Base-by-base conservation (phyloP, 345 rosid genomes). In the Durio zibethinus region DNA sequence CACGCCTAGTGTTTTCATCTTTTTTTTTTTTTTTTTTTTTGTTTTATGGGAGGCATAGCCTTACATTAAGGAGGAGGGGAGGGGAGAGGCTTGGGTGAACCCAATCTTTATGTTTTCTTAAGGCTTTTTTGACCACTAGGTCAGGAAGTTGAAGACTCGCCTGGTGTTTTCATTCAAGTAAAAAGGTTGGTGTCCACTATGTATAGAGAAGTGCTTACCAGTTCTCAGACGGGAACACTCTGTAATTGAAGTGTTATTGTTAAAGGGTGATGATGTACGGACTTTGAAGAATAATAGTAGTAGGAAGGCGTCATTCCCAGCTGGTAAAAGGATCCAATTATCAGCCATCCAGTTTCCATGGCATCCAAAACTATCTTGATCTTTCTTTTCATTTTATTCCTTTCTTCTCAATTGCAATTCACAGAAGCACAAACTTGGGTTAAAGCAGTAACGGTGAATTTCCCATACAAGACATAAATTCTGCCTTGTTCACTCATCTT, bases 401-500 rank as follows among this genome's bases (percentile, higher is more conserved):
- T 27, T 68, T 68, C n/a, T n/a, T n/a, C 72, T 25, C 36, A 45
- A 15, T 25, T 43, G 21, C 36, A 25, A 54, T 68, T 43, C 21
- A 35, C 59, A 4, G 20, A 33, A 21, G 52, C 73, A 29, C 73
- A 72, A 40, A 38, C 74, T 25, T 76, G 73, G 73, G 74, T 80
- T 42, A 68, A 69, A 76, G 64, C 83, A 10, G 83, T 1, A 29
- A 5, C 10, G 73, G 73, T 10, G 66, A 40, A 27, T 23, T 80
- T 3, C 79, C 79, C 35, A 6, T 36, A 35, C 54, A 72, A 2
- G 48, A 70, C 11, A 52, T 80, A 20, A 31, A 76, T 62, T 71
- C 73, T 6, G 70, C 65, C 4, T 56, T 75, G 36, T 80, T 59
- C 56, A 80, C 82, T 48, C 79, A 80, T 36, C 82, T 76, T 72